Base-by-base conservation (phyloP, 345 rosid genomes). In the Moricandia arvensis region DNA sequence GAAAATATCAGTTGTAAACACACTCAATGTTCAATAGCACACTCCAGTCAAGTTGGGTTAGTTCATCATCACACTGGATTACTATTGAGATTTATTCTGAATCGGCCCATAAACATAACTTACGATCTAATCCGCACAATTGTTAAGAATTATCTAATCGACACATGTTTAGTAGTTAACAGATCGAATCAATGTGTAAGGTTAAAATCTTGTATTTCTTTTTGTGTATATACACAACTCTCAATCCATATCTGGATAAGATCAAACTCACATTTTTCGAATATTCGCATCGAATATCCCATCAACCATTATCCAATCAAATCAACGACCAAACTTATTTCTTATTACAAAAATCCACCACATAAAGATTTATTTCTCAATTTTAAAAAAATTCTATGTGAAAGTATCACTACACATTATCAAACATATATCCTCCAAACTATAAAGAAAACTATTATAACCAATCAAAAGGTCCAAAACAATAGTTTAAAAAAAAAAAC, bases 231-330 rank as follows among this genome's bases (percentile, higher is more conserved):
- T 13, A 66, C 41, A 2, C 8, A 29, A 49, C 33, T 18, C 7
- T 37, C 4, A 33, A 54, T 1, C 3, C 29, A 53, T 31, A 18
- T 5, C 31, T 68, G 31, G 17, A 33, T 68, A 53, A 33, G 4
- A 54, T 68, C 60, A 66, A 66, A 21, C 43, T 11, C 16, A 63
- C 4, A 62, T 61, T 38, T n/a, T n/a, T 12, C 45, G n/a, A 65
- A 38, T 38, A 38, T 38, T 38, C 2, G 24, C 37, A 10, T 38
- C 45, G 13, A 38, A 38, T 38, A 38, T 38, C 10, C 45, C 13
- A 38, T 15, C 21, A 65, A 41, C 18, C 38, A 29, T 55, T 43
- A 67, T 67, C 29, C 43, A 68, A 10, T 31, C 71, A 51, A 0
- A 31, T 49, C 27, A 6, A 49, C 43, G 10, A 29, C 6, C 15